Evolutionary conservation across 2,329 filamentous ascomycete species (phyloP), one percentile per base, ranked within the genome.

Genomic region (Paraphaeosphaeria sporulosa): DNA sequence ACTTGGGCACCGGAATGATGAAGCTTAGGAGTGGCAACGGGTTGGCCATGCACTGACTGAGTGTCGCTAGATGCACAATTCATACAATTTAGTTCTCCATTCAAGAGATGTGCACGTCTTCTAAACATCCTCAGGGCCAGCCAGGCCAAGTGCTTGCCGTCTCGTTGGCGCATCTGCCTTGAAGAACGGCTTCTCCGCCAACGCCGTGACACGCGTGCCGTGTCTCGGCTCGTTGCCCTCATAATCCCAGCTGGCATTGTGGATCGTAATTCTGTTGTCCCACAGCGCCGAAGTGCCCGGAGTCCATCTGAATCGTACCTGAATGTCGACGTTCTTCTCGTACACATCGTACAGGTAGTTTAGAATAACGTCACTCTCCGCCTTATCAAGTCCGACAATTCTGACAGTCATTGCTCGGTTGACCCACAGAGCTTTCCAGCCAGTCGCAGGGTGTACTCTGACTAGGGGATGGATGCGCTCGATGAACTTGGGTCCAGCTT

Each of bases 181-280:
- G 66, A 90, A 92, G 68, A 84, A 89, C 0, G 90, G 90, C 80
- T 88, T 88, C 79, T 93, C 90, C 0, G 88, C 90, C 54, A 93
- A 76, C 8, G 87, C 82, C 0, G 89, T 92, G 3, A 93, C 89
- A 30, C 90, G 82, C 0, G 89, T 92, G 2, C 90, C 90, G 72
- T 93, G 90, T 42, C 90, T 81, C 0, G 89, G 87, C 70, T 91
- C 82, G 21, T 79, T 82, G 1, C 88, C 88, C 36, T 86, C 88
- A 69, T 92, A 92, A 65, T 92, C 89, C 88, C 89, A 92, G 67
- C 86, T 89, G 0, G 89, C 89, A 63, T 90, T 91, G 66, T 92
- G 89, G 40, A 91, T 91, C 0, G 90, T 91, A 60, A 91, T 89
- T 81, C 87, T 81, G 67, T 92, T 92, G 69, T 92, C 89, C 89